These are phyloP conservation scores for Phanerochaete sordida DNA, from an alignment of 768 basidiomycete genomes.

Conservation along the genomic window DNA sequence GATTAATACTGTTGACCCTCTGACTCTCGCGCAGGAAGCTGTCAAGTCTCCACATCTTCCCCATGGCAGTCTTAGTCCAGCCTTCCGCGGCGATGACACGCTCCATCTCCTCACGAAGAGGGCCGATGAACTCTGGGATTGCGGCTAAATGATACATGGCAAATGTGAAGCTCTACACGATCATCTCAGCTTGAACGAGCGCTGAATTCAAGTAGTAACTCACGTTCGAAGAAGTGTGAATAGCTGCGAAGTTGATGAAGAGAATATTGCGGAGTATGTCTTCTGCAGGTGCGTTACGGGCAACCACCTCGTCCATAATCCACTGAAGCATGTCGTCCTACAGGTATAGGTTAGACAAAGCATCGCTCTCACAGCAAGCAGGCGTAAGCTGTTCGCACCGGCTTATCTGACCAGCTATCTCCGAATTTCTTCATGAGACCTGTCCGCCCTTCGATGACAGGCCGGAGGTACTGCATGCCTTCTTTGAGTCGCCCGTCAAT, in stretches of 20 bases:
- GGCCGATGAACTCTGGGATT: conserved; percentile 24
- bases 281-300: not conserved
- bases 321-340: conserved; percentile 20
- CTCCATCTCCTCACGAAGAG: conserved; percentile 28
- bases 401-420: conserved; percentile 6
- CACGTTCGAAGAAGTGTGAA: conserved; percentile 18
- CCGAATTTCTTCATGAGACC: conserved; percentile 10
- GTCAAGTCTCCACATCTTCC: conserved; percentile 29
- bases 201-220: not conserved
- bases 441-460: conserved; percentile 13
- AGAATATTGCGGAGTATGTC: not conserved
- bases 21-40: conserved; percentile 32
- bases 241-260: conserved; percentile 19
- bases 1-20: conserved; percentile 19
- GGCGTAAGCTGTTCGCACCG: not conserved
- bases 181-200: not conserved
- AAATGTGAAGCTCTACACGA: conserved; percentile 20
- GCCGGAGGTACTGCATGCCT: conserved; percentile 2
- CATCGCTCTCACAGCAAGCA: not conserved
- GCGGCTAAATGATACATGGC: conserved; percentile 28
- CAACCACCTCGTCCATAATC: conserved; percentile 14
- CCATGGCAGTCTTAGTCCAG: conserved; percentile 24
- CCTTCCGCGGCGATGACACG: not conserved
- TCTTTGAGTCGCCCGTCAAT: not conserved
- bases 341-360: not conserved